A percentile compares a stretch with the other conserved stretches of the same genome.
These are phyloP conservation scores for Tylopilus rubrobrunneus DNA, from an alignment of 768 basidiomycete species.

Conservation along the genomic window DNA sequence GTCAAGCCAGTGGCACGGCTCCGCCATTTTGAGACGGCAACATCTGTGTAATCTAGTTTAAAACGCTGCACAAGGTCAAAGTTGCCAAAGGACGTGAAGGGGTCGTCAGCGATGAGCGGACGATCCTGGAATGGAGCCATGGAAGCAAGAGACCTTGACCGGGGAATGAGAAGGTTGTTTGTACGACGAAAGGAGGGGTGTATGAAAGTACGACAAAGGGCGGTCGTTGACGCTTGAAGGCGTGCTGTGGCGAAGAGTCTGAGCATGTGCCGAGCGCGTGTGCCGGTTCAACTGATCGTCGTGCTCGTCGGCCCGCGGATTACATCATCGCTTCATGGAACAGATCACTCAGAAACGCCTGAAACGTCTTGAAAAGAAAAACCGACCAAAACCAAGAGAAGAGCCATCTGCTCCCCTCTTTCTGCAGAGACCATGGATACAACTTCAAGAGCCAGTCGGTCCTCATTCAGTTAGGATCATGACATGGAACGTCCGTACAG, in stretches of 20 bases:
- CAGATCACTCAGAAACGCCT: slow-evolving; percentile 46
- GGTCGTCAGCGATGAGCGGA: slow-evolving; percentile 11
- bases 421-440: slow-evolving; percentile 35
- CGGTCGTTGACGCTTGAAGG: slow-evolving; percentile 9
- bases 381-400: slow-evolving; percentile 7
- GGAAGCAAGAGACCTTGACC: slow-evolving; percentile 20
- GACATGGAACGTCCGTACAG: slow-evolving; percentile 82
- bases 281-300: no score
- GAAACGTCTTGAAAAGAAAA: slow-evolving; percentile 45
- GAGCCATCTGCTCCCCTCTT: slow-evolving; percentile 1
- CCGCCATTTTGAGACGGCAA: slow-evolving; percentile 83
- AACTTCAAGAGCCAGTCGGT: slow-evolving; percentile 10
- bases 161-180: background rate
- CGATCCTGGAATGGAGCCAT: slow-evolving; percentile 28
- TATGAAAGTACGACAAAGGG: slow-evolving; percentile 10
- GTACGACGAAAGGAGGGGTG: slow-evolving; percentile 2
- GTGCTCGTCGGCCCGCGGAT: background rate
- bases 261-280: slow-evolving; percentile 12
- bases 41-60: slow-evolving; percentile 74
- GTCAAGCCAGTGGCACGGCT: slow-evolving; percentile 85
- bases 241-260: slow-evolving; percentile 30
- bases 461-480: slow-evolving; percentile 47
- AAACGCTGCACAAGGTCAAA: slow-evolving; percentile 80
- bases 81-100: slow-evolving; percentile 54
- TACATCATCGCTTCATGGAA: slow-evolving; percentile 33